Base-by-base conservation (phyloP, 2,329 filamentous ascomycete species). In the Byssochlamys sp. region DNA sequence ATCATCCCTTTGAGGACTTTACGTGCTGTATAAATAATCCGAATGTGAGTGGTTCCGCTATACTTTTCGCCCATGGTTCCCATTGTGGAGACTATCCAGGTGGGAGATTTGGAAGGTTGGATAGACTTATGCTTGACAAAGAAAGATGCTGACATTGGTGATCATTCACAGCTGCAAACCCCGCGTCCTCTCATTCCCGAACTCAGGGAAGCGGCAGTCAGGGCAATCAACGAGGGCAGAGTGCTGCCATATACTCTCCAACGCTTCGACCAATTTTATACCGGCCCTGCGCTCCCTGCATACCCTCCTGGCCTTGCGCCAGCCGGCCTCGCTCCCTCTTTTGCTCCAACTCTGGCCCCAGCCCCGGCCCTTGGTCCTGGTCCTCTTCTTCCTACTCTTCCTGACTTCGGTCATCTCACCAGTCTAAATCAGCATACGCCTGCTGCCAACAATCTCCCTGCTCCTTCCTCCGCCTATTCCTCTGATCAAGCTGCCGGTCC, bases 11-110 rank as follows among this genome's bases (percentile, higher is more conserved):
- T 52, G 56, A 58, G 29, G 39, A 3, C 24, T 53, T 31, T 53
- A 12, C 25, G 29, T 57, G 55, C 39, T 57, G 57, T 28, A 27
- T 51, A 33, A 59, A 57, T n/a, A 57, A 48, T 24, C 52, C 52
- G 26, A n/a, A 54, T 39, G 57, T 59, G 27, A 54, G 57, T 49
- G 12, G 4, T 14, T 26, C 52, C 26, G 19, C 51, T 51, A 48
- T 52, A 52, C 5, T 27, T 29, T 39, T n/a, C 28, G 53, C 51
- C 25, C 24, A 2, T 14, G 14, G 2, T 7, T n/a, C 14, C 3
- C 35, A 45, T 45, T 45, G 1, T 10, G 19, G 7, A 45, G 19
- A 1, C n/a, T 9, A 19, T 19, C n/a, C 39, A 19, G 7, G 14
- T 45, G 35, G 14, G 35, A 5, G 14, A n/a, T 45, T 19, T 45